Evolutionary conservation across 257 asterid genomes (phyloP).

Genomic region (Capsicum chinense): DNA sequence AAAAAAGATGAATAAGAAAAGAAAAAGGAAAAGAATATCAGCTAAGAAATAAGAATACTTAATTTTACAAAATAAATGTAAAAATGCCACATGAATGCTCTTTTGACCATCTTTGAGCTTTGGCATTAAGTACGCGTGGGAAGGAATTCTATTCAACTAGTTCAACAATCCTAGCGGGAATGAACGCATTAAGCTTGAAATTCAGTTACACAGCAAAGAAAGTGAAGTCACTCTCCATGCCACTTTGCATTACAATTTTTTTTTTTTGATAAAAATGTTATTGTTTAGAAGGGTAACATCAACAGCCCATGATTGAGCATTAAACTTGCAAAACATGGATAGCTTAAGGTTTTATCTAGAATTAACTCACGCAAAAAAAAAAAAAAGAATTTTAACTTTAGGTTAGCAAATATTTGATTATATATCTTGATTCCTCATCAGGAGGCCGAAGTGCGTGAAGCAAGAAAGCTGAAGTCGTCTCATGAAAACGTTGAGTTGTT

Average conservation of each 20-base stretch:
- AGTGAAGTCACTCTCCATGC: not conserved
- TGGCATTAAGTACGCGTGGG: too few relatives aligned
- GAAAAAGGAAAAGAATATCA: not conserved
- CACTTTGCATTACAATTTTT: not conserved
- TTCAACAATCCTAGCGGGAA: too few relatives aligned
- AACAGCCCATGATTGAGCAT: not conserved
- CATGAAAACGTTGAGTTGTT: slow-evolving; percentile 68
- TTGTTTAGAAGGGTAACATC: not conserved
- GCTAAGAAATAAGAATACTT: not conserved
- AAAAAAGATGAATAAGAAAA: not conserved
- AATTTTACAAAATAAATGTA: not conserved
- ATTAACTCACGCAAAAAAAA: not conserved
- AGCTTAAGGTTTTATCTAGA: not conserved
- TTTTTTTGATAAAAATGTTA: not conserved
- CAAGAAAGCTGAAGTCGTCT: slow-evolving; percentile 79
- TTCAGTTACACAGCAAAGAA: not conserved
- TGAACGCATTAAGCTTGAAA: too few relatives aligned
- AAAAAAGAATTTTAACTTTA: not conserved
- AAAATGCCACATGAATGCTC: not conserved
- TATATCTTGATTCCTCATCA: slow-evolving; percentile 43
- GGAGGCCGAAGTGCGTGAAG: slow-evolving; percentile 94
- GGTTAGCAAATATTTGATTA: slow-evolving; percentile 10
- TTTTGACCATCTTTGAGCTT: not conserved
- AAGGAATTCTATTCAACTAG: too few relatives aligned
- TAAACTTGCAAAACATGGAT: not conserved